Evolutionary conservation across 192 early-diverging fungal genomes (phyloP), one percentile per base, ranked within the genome.

Genomic region (Rhizophagus prolifer): DNA sequence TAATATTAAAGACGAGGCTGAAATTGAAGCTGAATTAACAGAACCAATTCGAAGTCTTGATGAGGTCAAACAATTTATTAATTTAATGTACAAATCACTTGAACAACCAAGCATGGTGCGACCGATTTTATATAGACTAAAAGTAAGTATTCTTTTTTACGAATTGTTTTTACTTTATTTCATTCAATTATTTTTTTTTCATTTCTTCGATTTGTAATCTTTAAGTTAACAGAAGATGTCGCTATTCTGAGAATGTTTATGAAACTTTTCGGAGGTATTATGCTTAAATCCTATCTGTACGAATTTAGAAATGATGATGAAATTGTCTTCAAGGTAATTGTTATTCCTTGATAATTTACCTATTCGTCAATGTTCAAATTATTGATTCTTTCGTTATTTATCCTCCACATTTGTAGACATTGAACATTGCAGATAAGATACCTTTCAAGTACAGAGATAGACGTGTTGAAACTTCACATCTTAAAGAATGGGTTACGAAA

Each of bases 1-100:
- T 10, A 88, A 89, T 6, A 84, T 70, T 14, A 25, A n/a, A 59
- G 58, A 25, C 8, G 23, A 31, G 2, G 47, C 26, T 10, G 16
- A n/a, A 38, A 36, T 21, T 13, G 54, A 59, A 30, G 71, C 54
- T 12, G 30, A 72, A 3, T 19, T 59, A 23, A 25, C 6, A 21
- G 41, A 60, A 60, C 71, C 71, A 2, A 72, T 72, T n/a, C 25
- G 34, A 34, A 26, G 34, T 60, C 2, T 23, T 23, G 71, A 72
- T 25, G 47, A 31, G 6, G 71, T 72, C 9, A 25, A 36, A 19
- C 34, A 58, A n/a, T 72, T 72, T 30, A 72, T 72, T 38, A 30
- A 58, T 8, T 26, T 60, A 2, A 72, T 72, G 71, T 34, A 59
- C 3, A 28, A 36, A 30, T 59, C 71, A 12, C 16, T 72, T 23